These are phyloP conservation scores for Leccinum pseudoinsigne DNA, from an alignment of 1,284 basidiomycete species.

Conservation along the genomic window DNA sequence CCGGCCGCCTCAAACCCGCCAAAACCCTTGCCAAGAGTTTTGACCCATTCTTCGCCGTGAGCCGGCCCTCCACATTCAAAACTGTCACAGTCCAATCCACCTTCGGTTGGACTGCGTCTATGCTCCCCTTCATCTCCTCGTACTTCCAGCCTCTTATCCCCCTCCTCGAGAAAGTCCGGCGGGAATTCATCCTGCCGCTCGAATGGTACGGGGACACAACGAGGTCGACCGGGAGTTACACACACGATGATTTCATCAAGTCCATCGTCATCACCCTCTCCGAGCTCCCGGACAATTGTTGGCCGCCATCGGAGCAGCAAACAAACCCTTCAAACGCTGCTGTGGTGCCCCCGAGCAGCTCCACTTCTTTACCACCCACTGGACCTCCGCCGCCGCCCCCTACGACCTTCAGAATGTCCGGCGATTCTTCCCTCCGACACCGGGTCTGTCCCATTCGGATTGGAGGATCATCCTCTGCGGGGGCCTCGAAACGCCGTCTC, in stretches of 20 bases:
- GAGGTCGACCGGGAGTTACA: neutral
- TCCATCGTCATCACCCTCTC: too few species aligned
- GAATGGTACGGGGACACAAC: neutral
- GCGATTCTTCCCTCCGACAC: neutral
- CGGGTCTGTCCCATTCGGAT: neutral
- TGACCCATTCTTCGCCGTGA: neutral
- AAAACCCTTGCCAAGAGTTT: constrained; percentile 3
- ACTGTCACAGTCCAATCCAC: neutral
- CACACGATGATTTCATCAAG: too few species aligned
- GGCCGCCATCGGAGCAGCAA: neutral
- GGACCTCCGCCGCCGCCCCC: neutral
- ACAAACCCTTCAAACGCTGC: neutral
- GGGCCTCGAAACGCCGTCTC: neutral
- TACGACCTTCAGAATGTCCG: neutral
- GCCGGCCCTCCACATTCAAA: neutral
- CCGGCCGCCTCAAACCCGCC: neutral
- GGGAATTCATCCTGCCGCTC: neutral
- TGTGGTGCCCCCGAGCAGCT: neutral
- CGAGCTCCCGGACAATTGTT: neutral
- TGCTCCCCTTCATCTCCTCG: neutral
- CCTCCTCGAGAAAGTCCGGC: neutral
- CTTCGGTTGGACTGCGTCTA: neutral
- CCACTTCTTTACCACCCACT: neutral
- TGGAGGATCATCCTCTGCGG: neutral
- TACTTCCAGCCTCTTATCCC: constrained; percentile 1